These are phyloP conservation scores for Sindora glabra DNA, from an alignment of 306 rosid species.

Conservation along the genomic window DNA sequence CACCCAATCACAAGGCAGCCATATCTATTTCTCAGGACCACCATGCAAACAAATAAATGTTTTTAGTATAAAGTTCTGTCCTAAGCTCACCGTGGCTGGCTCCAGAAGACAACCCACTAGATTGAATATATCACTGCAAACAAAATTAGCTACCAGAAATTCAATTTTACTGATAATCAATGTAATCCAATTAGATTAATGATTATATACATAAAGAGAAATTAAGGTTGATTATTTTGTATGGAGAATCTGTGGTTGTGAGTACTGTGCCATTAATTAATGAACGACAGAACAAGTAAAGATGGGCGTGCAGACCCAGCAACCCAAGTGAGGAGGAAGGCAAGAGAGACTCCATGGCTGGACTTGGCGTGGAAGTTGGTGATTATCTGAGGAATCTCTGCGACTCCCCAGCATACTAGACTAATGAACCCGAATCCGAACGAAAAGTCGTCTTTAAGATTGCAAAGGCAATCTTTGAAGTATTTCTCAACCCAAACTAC, in stretches of 20 bases:
- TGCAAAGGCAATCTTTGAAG: constrained; percentile 82
- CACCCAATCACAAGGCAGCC: constrained; percentile 5
- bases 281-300: too few species aligned
- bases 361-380: constrained; percentile 81
- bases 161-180: neutral
- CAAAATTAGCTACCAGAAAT: neutral
- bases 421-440: constrained; percentile 62
- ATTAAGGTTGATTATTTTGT: too few species aligned
- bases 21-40: constrained; percentile 27
- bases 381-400: constrained; percentile 87
- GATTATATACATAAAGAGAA: too few species aligned
- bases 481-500: constrained; percentile 58
- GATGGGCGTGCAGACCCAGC: constrained; percentile 93
- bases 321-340: constrained; percentile 90
- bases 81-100: constrained; percentile 61
- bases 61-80: neutral
- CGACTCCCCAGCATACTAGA: constrained; percentile 72
- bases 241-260: too few species aligned
- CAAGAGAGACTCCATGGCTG: constrained; percentile 81
- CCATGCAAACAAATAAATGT: neutral
- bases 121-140: constrained; percentile 69
- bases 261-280: too few species aligned
- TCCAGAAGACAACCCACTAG: constrained; percentile 81
- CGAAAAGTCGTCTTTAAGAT: constrained; percentile 55
- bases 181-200: too few species aligned